Conservation (phyloP, 192 early-diverging fungal genomes). For the Rhizophagus clarus region DNA sequence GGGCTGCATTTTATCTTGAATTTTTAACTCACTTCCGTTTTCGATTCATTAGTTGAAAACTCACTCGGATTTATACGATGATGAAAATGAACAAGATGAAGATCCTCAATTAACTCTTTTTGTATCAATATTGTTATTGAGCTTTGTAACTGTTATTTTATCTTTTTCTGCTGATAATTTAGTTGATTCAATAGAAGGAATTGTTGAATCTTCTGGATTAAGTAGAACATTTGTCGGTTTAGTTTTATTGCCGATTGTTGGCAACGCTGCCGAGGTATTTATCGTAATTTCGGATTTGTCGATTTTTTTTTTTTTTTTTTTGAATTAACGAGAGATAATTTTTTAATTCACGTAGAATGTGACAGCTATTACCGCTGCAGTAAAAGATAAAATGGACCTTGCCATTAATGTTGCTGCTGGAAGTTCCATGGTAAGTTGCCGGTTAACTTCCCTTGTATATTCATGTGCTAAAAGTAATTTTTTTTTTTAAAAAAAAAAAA, state of each 20-base stretch:
- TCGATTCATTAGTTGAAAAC: slow-evolving; percentile 50
- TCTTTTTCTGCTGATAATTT: slow-evolving; percentile 82
- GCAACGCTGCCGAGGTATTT: slow-evolving; percentile 75
- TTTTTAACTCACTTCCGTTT: not conserved
- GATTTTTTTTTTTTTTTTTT: not conserved
- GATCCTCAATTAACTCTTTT: slow-evolving; percentile 57
- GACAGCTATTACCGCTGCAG: slow-evolving; percentile 77
- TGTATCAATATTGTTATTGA: slow-evolving; percentile 52
- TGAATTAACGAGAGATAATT: not conserved
- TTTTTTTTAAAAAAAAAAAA: too few relatives aligned
- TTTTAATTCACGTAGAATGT: slow-evolving; percentile 57
- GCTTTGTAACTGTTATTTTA: slow-evolving; percentile 66
- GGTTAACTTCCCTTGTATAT: too few relatives aligned
- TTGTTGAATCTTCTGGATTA: slow-evolving; percentile 73
- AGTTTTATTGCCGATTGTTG: slow-evolving; percentile 88
- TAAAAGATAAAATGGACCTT: slow-evolving; percentile 91
- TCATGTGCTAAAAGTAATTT: not conserved
- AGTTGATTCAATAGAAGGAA: slow-evolving; percentile 75
- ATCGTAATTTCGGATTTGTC: too few relatives aligned
- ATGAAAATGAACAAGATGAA: slow-evolving; percentile 54
- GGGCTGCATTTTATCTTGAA: not conserved
- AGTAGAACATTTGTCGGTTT: slow-evolving; percentile 87
- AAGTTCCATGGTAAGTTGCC: slow-evolving; percentile 65
- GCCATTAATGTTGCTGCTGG: slow-evolving; percentile 88
- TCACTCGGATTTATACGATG: slow-evolving; percentile 58